A percentile compares a stretch with the other conserved stretches of the same genome.
Conservation (phyloP, 2,329 filamentous ascomycete species). For the Fusarium pininemorale region DNA sequence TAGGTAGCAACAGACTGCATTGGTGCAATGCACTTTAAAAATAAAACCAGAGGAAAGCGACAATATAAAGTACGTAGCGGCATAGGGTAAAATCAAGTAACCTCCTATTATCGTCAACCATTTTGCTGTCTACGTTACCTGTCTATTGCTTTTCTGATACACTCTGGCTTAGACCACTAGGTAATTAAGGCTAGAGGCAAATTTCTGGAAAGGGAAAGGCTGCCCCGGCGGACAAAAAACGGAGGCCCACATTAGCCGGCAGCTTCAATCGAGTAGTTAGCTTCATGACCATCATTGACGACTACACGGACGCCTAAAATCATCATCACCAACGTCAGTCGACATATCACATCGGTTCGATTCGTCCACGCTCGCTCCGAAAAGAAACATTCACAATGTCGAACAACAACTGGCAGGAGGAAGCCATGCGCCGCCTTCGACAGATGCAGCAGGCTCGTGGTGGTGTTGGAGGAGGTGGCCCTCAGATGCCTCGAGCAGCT, state of each 20-base stretch:
- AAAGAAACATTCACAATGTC: constrained; percentile 42
- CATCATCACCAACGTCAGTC: constrained; percentile 21
- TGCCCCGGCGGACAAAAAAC: constrained; percentile 31
- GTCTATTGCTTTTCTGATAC: background rate
- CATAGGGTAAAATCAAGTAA: background rate
- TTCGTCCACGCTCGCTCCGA: background rate
- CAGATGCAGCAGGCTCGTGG: constrained; percentile 57
- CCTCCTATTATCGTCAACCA: background rate
- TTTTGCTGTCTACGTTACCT: background rate
- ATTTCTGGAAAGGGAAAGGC: constrained; percentile 34
- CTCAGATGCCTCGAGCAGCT: constrained; percentile 53
- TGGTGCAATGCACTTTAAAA: background rate
- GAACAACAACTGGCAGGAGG: constrained; percentile 57
- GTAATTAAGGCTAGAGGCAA: background rate
- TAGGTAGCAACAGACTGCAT: background rate
- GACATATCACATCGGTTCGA: constrained; percentile 27
- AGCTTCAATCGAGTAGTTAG: constrained; percentile 43
- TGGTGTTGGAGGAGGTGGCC: constrained; percentile 55
- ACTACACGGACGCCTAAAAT: constrained; percentile 25
- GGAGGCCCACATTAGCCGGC: constrained; percentile 37
- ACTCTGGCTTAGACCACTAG: background rate
- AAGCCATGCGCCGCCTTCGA: constrained; percentile 61
- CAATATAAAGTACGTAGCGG: background rate
- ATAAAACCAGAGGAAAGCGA: background rate
- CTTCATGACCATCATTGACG: constrained; percentile 38